Conservation (phyloP, 1,284 basidiomycete genomes). For the Leccinum fallax region DNA sequence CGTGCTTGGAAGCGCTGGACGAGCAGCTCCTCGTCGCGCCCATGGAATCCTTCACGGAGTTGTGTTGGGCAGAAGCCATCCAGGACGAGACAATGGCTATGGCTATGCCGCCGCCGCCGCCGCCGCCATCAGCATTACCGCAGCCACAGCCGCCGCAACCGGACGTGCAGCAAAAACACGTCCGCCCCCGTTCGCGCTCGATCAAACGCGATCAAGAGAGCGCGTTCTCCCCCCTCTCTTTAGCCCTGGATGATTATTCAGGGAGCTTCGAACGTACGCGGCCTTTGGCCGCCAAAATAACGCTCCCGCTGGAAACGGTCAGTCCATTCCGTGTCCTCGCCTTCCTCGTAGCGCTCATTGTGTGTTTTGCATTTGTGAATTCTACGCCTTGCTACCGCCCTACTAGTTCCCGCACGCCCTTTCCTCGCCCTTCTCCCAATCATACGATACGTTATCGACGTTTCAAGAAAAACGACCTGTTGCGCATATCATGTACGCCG, state of each 20-base stretch:
- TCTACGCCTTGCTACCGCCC: not conserved
- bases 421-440: constrained; percentile 11
- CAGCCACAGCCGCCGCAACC: not conserved
- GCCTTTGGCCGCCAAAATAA: constrained; percentile 20
- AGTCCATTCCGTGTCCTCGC: constrained; percentile 1
- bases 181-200: constrained; percentile 21
- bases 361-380: not conserved
- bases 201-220: constrained; percentile 17
- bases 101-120: not conserved
- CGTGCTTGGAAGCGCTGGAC: constrained; percentile 30
- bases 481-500: constrained; percentile 19
- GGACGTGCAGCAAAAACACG: not conserved
- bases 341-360: not conserved
- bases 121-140: not conserved
- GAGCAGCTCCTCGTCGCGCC: constrained; percentile 34
- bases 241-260: constrained; percentile 11
- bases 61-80: constrained; percentile 33
- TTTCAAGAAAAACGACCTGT: constrained; percentile 10
- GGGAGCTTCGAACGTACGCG: constrained; percentile 15
- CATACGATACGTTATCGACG: constrained; percentile 9
- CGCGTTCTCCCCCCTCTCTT: not conserved
- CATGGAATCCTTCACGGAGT: constrained; percentile 31
- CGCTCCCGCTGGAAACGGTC: constrained; percentile 24
- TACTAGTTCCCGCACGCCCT: constrained; percentile 13
- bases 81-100: constrained; percentile 19